Evolutionary conservation across 257 asterid genomes (phyloP).

Genomic region (Primulina huaijiensis): DNA sequence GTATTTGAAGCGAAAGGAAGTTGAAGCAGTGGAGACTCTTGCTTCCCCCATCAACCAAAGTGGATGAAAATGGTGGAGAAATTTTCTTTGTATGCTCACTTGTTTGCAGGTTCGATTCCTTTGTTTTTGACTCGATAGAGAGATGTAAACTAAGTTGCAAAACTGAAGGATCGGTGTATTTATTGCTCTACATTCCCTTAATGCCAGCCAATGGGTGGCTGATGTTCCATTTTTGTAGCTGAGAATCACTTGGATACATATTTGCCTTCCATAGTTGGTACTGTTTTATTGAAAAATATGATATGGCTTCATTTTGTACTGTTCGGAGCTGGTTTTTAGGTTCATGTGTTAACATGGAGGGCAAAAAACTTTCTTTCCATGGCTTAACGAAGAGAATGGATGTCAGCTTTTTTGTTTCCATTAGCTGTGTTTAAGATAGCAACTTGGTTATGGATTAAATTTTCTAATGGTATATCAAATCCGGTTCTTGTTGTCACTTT

Average conservation of each 20-base stretch:
- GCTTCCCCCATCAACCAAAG: conserved; percentile 24
- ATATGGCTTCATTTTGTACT: not conserved
- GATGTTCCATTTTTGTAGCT: not conserved
- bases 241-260: conserved; percentile 14
- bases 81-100: not conserved
- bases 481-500: too few relatives aligned
- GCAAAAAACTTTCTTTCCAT: too few relatives aligned
- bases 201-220: conserved; percentile 1
- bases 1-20: conserved; percentile 67
- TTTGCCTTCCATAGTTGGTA: not conserved
- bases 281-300: not conserved
- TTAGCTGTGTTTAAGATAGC: too few relatives aligned
- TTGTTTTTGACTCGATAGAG: not conserved
- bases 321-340: too few relatives aligned
- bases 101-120: not conserved
- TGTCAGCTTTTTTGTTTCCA: too few relatives aligned
- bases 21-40: conserved; percentile 33
- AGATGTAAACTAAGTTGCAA: conserved; percentile 15
- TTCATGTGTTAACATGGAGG: too few relatives aligned
- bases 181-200: not conserved
- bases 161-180: not conserved
- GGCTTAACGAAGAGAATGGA: too few relatives aligned
- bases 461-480: too few relatives aligned
- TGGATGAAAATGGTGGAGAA: conserved; percentile 28
- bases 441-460: too few relatives aligned